Evolutionary conservation across 2,329 filamentous ascomycete genomes (phyloP).

Genomic region (Botrytis cinerea): DNA sequence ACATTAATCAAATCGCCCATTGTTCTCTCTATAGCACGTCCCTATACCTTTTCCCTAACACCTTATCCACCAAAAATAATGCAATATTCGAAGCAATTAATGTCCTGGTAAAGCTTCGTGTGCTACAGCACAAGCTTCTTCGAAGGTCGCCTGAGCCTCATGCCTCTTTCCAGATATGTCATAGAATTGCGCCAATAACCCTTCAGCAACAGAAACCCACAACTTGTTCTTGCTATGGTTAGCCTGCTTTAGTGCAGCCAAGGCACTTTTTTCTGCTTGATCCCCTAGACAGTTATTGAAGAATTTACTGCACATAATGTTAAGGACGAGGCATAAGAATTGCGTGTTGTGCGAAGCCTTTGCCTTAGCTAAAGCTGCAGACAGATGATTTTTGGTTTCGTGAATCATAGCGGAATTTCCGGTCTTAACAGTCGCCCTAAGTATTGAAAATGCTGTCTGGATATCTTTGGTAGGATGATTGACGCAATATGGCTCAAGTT

Average conservation of each 20-base stretch:
- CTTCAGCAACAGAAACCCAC: conserved; percentile 80
- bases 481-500: conserved; percentile 66
- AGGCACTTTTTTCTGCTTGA: conserved; percentile 75
- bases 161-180: conserved; percentile 67
- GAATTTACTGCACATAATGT: conserved; percentile 79
- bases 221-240: conserved; percentile 69
- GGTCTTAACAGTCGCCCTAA: conserved; percentile 67
- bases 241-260: conserved; percentile 68
- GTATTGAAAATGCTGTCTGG: conserved; percentile 73
- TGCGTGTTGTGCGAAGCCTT: conserved; percentile 73
- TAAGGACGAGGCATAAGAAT: conserved; percentile 79
- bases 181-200: conserved; percentile 73
- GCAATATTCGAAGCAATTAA: conserved; percentile 2
- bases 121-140: conserved; percentile 45
- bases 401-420: conserved; percentile 67
- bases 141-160: conserved; percentile 50
- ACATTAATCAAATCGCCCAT: background rate
- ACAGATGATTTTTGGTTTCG: conserved; percentile 76
- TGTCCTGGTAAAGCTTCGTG: conserved; percentile 31
- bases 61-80: background rate
- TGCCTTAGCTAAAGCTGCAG: conserved; percentile 69
- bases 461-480: conserved; percentile 74
- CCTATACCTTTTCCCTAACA: conserved; percentile 1
- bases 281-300: conserved; percentile 63
- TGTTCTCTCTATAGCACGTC: background rate